Percentiles rank a stretch among this genome's conserved stretches.
phyloP scores from a whole-genome alignment of 257 asterid genomes.

The Solanum raphanifolium region DNA sequence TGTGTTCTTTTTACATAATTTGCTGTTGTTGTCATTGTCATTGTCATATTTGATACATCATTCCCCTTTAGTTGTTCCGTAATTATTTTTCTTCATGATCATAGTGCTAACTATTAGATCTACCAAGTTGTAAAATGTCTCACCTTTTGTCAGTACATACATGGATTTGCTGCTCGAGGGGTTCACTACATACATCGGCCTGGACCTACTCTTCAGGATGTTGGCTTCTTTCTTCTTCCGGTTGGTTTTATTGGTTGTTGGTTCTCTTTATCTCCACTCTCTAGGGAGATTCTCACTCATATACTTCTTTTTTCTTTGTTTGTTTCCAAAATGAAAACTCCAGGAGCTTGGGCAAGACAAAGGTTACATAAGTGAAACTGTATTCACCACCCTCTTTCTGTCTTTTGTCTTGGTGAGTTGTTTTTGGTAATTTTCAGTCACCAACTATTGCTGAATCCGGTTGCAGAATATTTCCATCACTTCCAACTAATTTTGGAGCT shows the following conservation, averaged over 20 bases:
- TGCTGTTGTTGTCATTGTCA: not conserved
- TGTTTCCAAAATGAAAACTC: not conserved
- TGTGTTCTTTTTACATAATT: not conserved
- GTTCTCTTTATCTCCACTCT: not conserved
- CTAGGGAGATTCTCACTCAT: constrained; percentile 4
- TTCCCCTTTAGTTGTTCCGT: not conserved
- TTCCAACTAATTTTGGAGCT: not conserved
- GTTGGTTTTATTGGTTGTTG: constrained; percentile 20
- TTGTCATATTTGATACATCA: not conserved
- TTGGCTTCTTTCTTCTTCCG: constrained; percentile 77
- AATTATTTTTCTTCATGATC: not conserved
- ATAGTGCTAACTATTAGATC: not conserved
- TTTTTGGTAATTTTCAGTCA: not conserved
- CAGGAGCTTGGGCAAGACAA: constrained; percentile 86
- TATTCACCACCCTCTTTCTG: constrained; percentile 59
- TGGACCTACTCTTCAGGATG: constrained; percentile 84
- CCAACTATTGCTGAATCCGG: not conserved
- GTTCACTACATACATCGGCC: constrained; percentile 88
- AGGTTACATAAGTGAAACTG: constrained; percentile 85
- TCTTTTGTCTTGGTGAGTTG: constrained; percentile 78
- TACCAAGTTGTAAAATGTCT: not conserved
- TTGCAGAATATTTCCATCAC: not conserved
- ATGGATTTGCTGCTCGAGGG: constrained; percentile 91
- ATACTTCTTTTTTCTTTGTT: constrained; percentile 9
- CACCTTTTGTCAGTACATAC: constrained; percentile 54